phyloP scores from a whole-genome alignment of 208 protist genomes.

The Acanthamoeba castellanii region DNA sequence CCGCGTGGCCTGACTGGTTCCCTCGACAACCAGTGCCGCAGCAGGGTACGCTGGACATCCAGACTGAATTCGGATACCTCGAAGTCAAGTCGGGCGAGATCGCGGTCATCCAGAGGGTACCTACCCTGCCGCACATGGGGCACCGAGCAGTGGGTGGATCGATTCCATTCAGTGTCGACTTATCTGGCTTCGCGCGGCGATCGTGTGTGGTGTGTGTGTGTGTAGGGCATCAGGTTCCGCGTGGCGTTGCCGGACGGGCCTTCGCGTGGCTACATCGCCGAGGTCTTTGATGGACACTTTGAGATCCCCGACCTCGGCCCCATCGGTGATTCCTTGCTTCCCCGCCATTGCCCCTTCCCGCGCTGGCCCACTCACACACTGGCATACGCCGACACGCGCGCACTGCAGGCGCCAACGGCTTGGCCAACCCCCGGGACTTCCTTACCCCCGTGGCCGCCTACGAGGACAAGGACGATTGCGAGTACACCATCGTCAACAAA shows the following conservation, averaged over 20 bases:
- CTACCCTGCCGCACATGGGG: neutral
- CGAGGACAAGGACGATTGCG: conserved; percentile 85
- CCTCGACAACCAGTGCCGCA: conserved; percentile 86
- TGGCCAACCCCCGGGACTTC: conserved; percentile 94
- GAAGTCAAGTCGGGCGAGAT: conserved; percentile 91
- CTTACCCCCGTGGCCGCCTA: conserved; percentile 90
- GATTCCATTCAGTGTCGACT: too few species aligned
- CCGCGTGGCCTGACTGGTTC: too few species aligned
- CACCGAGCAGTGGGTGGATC: too few species aligned
- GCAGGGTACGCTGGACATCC: conserved; percentile 88
- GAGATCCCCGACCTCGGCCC: conserved; percentile 92
- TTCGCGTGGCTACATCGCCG: conserved; percentile 91
- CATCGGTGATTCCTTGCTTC: conserved; percentile 86
- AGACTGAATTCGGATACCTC: conserved; percentile 91
- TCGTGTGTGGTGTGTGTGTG: too few species aligned
- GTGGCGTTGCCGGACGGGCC: conserved; percentile 82
- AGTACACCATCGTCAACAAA: conserved; percentile 88
- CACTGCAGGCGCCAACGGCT: conserved; percentile 89
- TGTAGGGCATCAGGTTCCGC: conserved; percentile 89
- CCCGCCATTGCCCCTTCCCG: neutral
- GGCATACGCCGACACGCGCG: too few species aligned
- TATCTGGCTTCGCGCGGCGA: too few species aligned
- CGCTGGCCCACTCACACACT: neutral
- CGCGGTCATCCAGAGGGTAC: conserved; percentile 87
- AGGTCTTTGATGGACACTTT: conserved; percentile 93